Evolutionary conservation across 352 stramenopile genomes (phyloP), one percentile per base, ranked within the genome.

Genomic region (Elongisporangium undulatum): DNA sequence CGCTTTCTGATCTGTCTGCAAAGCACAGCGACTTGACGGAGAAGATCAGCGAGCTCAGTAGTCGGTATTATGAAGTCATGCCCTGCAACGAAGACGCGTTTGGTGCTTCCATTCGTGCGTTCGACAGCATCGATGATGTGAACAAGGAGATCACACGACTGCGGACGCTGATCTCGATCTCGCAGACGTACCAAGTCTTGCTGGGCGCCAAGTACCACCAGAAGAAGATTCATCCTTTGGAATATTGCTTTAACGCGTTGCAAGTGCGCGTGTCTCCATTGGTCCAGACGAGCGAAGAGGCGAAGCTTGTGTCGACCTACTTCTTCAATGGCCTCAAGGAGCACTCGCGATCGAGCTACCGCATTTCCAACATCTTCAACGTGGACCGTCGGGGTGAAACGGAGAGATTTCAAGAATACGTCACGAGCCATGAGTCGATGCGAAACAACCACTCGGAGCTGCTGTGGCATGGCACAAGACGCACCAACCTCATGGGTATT

Each of bases 401-500:
- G 19, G 55, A 71, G 21, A 72, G 84, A 9, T 84, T 89, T 41
- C 48, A 68, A 16, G 58, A 76, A n/a, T 74, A 78, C 24, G 66
- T 86, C 50, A 45, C 66, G 4, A 54, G 59, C n/a, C 71, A 82
- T 2, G 60, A 72, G 2, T 64, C 69, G 34, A 62, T 88, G 51
- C 67, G 68, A 48, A 50, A 49, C 9, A 62, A 68, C 16, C 80
- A 89, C 26, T 67, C 70, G 19, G 72, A 87, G 61, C 62, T 96
- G 48, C 23, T 96, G 45, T 96, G 89, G 89, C 89, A 96, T 50
- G 89, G 89, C 22, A 95, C 84, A 4, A 81, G 72, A 7, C 77
- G 84, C n/a, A 87, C 81, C 2, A 96, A 96, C 38, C 56, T 94
- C 21, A 90, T 92, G 77, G 87, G 89, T 0, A 95, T 96, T 61